Evolutionary conservation across 1,139 yeast species (phyloP).

Genomic region (Pichia cactophila): DNA sequence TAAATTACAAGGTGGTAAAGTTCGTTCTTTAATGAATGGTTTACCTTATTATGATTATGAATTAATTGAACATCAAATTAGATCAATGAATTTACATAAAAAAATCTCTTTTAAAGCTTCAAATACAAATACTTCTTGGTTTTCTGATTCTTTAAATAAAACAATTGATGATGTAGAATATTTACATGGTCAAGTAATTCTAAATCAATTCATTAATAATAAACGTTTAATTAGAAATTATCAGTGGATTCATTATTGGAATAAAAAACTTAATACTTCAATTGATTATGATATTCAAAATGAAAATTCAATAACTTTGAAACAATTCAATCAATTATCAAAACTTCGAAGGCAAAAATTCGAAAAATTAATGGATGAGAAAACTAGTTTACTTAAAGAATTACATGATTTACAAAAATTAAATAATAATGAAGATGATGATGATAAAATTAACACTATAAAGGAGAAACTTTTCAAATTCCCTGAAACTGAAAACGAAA

Average conservation of each 20-base stretch:
- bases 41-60: constrained; percentile 25
- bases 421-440: not conserved
- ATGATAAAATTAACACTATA: not conserved
- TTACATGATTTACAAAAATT: constrained; percentile 1
- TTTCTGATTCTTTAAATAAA: constrained; percentile 20
- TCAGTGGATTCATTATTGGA: constrained; percentile 27
- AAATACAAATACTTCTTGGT: constrained; percentile 20
- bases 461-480: constrained; percentile 4
- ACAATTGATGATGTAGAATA: constrained; percentile 28
- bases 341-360: constrained; percentile 11
- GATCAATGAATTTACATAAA: constrained; percentile 19
- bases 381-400: constrained; percentile 6
- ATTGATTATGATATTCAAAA: constrained; percentile 1
- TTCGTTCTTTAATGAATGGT: constrained; percentile 25
- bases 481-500: constrained; percentile 5
- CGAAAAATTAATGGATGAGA: constrained; percentile 1
- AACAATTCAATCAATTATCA: constrained; percentile 16
- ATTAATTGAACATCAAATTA: constrained; percentile 20
- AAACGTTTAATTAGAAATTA: constrained; percentile 27
- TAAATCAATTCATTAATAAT: constrained; percentile 28
- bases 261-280: constrained; percentile 14
- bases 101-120: constrained; percentile 16
- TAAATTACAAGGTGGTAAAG: constrained; percentile 11
- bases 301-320: constrained; percentile 15
- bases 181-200: constrained; percentile 28